Percentiles rank a stretch among this genome's conserved stretches.
phyloP scores from a whole-genome alignment of 257 asterid genomes.

The Solanum commersonii region DNA sequence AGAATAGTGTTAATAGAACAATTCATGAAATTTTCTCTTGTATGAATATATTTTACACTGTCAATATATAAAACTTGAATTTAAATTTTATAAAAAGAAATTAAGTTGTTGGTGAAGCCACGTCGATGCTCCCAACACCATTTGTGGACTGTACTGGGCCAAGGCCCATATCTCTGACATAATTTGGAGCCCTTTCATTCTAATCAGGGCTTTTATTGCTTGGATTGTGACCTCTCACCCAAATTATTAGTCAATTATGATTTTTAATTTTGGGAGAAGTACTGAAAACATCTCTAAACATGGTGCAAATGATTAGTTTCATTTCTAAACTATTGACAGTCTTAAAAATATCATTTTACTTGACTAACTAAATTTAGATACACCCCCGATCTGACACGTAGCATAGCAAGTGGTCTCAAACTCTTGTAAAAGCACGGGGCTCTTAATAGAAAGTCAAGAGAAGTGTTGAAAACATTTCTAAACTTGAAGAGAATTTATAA shows the following conservation, averaged over 20 bases:
- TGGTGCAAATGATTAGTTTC: not conserved
- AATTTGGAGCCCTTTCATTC: not conserved
- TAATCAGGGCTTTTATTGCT: not conserved
- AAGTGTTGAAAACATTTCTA: too few relatives aligned
- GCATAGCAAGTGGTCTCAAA: not conserved
- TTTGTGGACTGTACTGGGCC: not conserved
- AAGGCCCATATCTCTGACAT: not conserved
- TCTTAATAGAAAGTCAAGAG: too few relatives aligned
- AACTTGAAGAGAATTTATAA: too few relatives aligned
- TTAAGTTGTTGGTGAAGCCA: constrained; percentile 6
- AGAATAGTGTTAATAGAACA: not conserved
- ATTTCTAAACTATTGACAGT: not conserved
- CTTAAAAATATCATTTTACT: not conserved
- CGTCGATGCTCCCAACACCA: constrained; percentile 13
- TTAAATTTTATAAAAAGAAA: not conserved
- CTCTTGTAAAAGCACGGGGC: too few relatives aligned
- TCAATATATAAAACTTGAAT: not conserved
- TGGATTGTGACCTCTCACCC: not conserved
- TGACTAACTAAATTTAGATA: too few relatives aligned
- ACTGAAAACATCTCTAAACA: too few relatives aligned
- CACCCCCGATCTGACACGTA: not conserved
- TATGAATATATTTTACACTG: not conserved
- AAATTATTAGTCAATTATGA: not conserved
- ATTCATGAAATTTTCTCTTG: not conserved
- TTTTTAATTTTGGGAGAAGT: not conserved